Conservation (phyloP, 2,329 filamentous ascomycete species). For the Podosphaera xanthii region DNA sequence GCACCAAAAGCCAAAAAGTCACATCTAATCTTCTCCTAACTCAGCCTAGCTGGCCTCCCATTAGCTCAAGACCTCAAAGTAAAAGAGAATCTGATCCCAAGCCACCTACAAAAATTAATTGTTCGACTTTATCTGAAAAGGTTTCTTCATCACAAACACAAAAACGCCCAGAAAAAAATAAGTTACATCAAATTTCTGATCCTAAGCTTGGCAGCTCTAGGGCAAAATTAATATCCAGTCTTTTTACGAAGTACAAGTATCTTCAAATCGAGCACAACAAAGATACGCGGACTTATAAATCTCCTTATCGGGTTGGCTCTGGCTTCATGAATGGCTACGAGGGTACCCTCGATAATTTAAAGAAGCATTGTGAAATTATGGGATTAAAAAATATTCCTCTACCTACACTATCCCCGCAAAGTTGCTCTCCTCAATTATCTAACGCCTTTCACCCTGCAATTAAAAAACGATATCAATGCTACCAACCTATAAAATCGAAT, state of each 20-base stretch:
- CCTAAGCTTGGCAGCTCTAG: not conserved
- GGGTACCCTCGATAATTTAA: slow-evolving; percentile 15
- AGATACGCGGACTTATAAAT: slow-evolving; percentile 32
- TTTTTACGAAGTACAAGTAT: slow-evolving; percentile 22
- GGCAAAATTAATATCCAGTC: slow-evolving; percentile 10
- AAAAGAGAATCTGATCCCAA: not conserved
- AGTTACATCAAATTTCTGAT: not conserved
- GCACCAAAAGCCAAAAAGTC: not conserved
- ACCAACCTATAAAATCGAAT: not conserved
- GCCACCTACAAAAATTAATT: not conserved
- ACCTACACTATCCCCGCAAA: not conserved
- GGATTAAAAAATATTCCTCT: not conserved
- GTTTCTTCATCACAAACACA: not conserved
- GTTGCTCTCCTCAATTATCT: not conserved
- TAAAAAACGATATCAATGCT: not conserved
- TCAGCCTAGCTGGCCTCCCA: not conserved
- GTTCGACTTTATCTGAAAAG: not conserved
- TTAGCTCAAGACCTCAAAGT: not conserved
- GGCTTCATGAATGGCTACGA: slow-evolving; percentile 40
- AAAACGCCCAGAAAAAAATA: not conserved
- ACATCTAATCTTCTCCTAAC: not conserved
- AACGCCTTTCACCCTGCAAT: not conserved
- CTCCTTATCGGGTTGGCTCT: slow-evolving; percentile 31
- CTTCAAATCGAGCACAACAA: slow-evolving; percentile 37
- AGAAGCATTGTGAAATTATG: slow-evolving; percentile 6